phyloP scores from a whole-genome alignment of 148 eudicot genomes.

The Camellia sinensis region DNA sequence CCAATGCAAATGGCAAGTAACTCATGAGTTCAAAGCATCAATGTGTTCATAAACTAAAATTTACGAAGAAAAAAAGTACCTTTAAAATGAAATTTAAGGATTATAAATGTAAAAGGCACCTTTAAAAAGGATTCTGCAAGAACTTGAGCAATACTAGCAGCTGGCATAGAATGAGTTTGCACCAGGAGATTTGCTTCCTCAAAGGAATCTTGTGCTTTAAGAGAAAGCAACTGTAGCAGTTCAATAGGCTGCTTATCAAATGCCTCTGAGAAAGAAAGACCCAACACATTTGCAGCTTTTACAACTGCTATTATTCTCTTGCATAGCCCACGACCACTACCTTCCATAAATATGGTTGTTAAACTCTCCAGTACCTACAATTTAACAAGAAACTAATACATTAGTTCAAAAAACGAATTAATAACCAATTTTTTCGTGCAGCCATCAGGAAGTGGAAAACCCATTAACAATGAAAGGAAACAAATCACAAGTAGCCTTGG shows the following conservation, averaged over 20 bases:
- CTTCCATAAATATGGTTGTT: constrained; percentile 54
- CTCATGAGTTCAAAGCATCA: background rate
- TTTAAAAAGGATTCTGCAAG: constrained; percentile 93
- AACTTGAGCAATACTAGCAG: constrained; percentile 83
- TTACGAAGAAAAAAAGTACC: background rate
- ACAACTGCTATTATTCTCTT: constrained; percentile 82
- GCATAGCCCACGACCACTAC: constrained; percentile 87
- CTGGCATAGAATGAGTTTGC: constrained; percentile 80
- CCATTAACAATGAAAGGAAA: background rate
- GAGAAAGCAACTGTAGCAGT: constrained; percentile 87
- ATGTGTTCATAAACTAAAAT: background rate
- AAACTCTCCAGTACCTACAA: constrained; percentile 72
- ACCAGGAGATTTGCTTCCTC: constrained; percentile 85
- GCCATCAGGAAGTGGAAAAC: background rate
- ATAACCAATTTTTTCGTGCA: background rate
- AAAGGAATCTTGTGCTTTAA: constrained; percentile 96
- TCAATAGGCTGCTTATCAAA: constrained; percentile 86
- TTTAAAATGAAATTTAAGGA: background rate
- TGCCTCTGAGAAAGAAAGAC: constrained; percentile 77
- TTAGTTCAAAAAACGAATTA: background rate
- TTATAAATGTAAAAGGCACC: constrained; percentile 37
- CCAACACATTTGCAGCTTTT: constrained; percentile 86
- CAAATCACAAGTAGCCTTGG: background rate
- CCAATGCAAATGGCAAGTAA: background rate
- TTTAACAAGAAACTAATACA: constrained; percentile 12